Base-by-base conservation (phyloP, 495 filamentous ascomycete genomes). In the Xylaria castorea region DNA sequence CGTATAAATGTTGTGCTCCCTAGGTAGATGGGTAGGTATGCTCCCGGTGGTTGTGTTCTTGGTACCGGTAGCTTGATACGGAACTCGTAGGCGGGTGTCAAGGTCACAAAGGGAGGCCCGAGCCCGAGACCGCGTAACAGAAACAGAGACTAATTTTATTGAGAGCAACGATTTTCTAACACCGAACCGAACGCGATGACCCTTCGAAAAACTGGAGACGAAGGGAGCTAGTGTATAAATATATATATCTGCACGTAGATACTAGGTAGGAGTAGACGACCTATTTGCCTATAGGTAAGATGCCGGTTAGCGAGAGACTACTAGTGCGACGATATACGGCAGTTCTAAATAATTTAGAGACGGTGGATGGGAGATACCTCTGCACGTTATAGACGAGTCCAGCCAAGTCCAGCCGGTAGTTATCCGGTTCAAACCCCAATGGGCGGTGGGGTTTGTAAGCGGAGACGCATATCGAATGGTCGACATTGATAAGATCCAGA, bases 321-420 rank as follows among this genome's bases (percentile, higher is more conserved):
- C n/a, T n/a, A n/a, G 50, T 66, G 42, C 25, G 36, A 64, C 61
- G 61, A 51, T 5, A 16, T 51, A 7, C 64, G 64, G 64, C 64
- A 66, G 40, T 66, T 66, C 44, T 2, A 9, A 18, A 16, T 57
- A 12, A 53, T 34, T 66, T 66, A 20, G 46, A 65, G 42, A 14
- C 38, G 14, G 22, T 48, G 44, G 44, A 20, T 48, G 25, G 53
- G 22, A 11, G 53, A 34, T 30, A 20, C 16, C 42, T 46, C 42
- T 18, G 14, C 14, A 16, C n/a, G 46, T n/a, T 20, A 50, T 8
- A 50, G 18, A 22, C 20, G 46, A 50, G 46, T 50, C 9, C n/a
- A n/a, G n/a, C n/a, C n/a, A n/a, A n/a, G n/a, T n/a, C 46, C 42
- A 46, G 16, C 42, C 58, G 58, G 58, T 61, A 38, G 58, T 61